Conservation (phyloP, 257 asterid genomes). For the Schizonepeta tenuifolia region DNA sequence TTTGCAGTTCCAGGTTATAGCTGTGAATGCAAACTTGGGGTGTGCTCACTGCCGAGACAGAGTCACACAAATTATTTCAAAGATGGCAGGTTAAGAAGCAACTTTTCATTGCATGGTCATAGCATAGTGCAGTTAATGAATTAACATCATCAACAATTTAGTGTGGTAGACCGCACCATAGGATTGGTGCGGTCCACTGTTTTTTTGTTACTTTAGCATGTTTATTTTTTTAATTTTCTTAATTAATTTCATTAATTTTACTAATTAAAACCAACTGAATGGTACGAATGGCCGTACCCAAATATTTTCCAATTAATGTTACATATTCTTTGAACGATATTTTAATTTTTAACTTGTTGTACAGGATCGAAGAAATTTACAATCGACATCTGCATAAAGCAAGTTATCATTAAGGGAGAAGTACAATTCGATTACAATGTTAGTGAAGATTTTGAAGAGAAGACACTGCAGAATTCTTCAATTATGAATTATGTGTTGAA, state of each 20-base stretch:
- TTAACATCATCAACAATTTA: no score
- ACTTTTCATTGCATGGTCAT: not conserved
- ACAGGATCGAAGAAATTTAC: conserved; percentile 33
- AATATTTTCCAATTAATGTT: no score
- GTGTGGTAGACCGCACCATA: no score
- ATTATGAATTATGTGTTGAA: not conserved
- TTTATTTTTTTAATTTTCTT: no score
- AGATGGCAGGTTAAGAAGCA: conserved; percentile 32
- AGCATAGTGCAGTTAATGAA: no score
- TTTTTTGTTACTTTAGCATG: no score
- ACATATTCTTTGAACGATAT: not conserved
- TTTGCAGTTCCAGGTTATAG: conserved; percentile 31
- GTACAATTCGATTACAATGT: not conserved
- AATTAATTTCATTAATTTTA: no score
- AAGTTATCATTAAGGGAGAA: conserved; percentile 33
- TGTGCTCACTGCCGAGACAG: conserved; percentile 35
- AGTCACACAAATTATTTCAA: conserved; percentile 34
- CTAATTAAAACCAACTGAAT: no score
- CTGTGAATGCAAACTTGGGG: conserved; percentile 32
- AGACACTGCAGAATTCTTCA: not conserved
- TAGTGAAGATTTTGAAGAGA: not conserved
- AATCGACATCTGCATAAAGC: conserved; percentile 33
- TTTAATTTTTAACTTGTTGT: not conserved
- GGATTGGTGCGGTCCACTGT: no score
- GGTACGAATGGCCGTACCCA: no score